Evolutionary conservation across 2,329 filamentous ascomycete genomes (phyloP), one percentile per base, ranked within the genome.

Genomic region (Epichloe scottii): DNA sequence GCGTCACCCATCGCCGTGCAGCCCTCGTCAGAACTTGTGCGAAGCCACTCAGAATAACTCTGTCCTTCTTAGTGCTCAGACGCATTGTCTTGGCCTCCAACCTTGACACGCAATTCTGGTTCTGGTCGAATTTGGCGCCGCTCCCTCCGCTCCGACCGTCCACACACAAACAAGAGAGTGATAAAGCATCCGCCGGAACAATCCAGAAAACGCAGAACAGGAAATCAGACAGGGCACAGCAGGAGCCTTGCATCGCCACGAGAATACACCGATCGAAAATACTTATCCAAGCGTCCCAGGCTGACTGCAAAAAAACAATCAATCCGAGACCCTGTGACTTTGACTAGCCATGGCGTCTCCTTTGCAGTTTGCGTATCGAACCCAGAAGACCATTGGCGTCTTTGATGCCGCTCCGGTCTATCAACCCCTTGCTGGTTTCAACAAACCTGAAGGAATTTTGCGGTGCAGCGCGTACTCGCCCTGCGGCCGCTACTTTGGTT

Each of bases 291-390:
- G 51, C 51, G 47, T 43, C 49, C 58, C 57, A 52, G 50, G 55
- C 56, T 57, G 51, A 58, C 57, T 60, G 56, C 60, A 58, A 54
- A 43, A 45, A 14, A 39, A 33, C 21, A 30, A 30, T 15, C 17
- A 53, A 56, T 56, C 58, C 57, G 61, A 64, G 65, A 65, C 56
- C 56, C 83, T 86, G 86, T 89, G 85, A 77, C 85, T 89, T 89
- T 89, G 66, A 83, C 81, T 89, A 89, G 87, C 83, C 81, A 96
- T 95, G 89, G 87, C 88, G 69, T 84, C 78, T 77, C 83, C 87
- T 66, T 85, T 91, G 74, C 91, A 96, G 82, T 87, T 96, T 82
- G 88, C 89, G 72, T 95, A 87, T 79, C 89, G 93, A 74, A 96
- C 93, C 70, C 86, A 90, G 72, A 97, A 96, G 82, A 85, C 84